phyloP scores from a whole-genome alignment of 2,329 filamentous ascomycete genomes.

The Sarocladiaceae sp. region DNA sequence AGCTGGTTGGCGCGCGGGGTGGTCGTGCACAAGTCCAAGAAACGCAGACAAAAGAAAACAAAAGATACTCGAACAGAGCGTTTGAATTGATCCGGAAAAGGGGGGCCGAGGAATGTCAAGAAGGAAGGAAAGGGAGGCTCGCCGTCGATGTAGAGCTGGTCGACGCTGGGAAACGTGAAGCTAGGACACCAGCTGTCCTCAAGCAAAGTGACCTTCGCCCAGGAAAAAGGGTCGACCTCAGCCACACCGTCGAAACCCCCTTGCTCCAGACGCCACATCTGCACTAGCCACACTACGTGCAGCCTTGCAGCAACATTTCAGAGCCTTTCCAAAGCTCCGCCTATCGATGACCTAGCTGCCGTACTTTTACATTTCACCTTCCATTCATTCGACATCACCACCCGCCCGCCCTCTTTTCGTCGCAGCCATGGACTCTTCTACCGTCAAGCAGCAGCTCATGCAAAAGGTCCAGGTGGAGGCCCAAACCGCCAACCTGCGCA shows the following conservation, averaged over 20 bases:
- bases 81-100: neutral
- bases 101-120: neutral
- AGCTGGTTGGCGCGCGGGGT: conserved; percentile 1
- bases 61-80: neutral
- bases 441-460: conserved; percentile 56
- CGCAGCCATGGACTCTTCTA: conserved; percentile 49
- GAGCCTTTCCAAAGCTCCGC: conserved; percentile 1
- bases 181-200: conserved; percentile 9
- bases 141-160: conserved; percentile 4
- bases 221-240: neutral
- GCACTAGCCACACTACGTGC: conserved; percentile 8
- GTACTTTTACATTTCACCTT: neutral
- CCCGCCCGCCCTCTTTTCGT: conserved; percentile 2
- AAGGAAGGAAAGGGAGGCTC: conserved; percentile 4
- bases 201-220: neutral
- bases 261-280: conserved; percentile 5
- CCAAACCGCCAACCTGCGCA: conserved; percentile 61
- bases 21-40: neutral
- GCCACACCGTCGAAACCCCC: neutral
- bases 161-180: conserved; percentile 6
- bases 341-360: conserved; percentile 7
- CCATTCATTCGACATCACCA: neutral
- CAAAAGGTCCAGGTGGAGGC: conserved; percentile 58
- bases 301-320: conserved; percentile 9
- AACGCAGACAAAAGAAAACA: conserved; percentile 9